A percentile compares a stretch with the other conserved stretches of the same genome.
Evolutionary conservation across 441 rosid species (phyloP).

Genomic region (Sinapis alba): DNA sequence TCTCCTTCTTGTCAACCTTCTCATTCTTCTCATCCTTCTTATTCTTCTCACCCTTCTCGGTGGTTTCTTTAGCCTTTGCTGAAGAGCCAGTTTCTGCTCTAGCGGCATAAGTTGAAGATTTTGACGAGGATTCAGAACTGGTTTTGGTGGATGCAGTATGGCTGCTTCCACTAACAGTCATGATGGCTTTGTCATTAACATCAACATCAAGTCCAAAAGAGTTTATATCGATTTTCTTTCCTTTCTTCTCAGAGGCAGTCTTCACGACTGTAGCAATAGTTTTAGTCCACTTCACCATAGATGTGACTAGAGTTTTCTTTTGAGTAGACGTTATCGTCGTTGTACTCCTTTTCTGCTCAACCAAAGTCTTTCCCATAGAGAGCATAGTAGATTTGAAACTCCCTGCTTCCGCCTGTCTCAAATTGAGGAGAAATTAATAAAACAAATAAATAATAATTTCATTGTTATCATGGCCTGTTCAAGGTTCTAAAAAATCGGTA

Average conservation of each 20-base stretch:
- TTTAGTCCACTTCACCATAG: constrained; percentile 32
- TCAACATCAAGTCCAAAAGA: constrained; percentile 31
- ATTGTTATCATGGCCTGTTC: not conserved
- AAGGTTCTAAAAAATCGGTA: not conserved
- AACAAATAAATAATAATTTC: not conserved
- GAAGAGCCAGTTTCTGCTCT: not conserved
- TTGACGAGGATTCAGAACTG: not conserved
- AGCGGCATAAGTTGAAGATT: not conserved
- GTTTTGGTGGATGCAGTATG: not conserved
- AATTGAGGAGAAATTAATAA: not conserved
- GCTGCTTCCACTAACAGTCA: not conserved
- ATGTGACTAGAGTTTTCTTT: not conserved
- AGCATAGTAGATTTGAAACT: constrained; percentile 9
- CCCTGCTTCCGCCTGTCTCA: constrained; percentile 25
- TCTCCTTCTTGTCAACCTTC: not conserved
- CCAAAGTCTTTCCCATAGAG: constrained; percentile 34
- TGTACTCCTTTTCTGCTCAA: constrained; percentile 25
- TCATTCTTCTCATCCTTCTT: not conserved
- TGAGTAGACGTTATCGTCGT: not conserved
- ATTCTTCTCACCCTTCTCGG: too few relatives aligned
- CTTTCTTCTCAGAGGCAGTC: constrained; percentile 29
- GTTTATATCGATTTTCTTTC: constrained; percentile 21
- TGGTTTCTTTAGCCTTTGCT: not conserved
- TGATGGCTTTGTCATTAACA: constrained; percentile 23
- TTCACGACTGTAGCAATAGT: constrained; percentile 20